Evolutionary conservation across 2,329 filamentous ascomycete genomes (phyloP).

Genomic region (Xylariaceae sp.): DNA sequence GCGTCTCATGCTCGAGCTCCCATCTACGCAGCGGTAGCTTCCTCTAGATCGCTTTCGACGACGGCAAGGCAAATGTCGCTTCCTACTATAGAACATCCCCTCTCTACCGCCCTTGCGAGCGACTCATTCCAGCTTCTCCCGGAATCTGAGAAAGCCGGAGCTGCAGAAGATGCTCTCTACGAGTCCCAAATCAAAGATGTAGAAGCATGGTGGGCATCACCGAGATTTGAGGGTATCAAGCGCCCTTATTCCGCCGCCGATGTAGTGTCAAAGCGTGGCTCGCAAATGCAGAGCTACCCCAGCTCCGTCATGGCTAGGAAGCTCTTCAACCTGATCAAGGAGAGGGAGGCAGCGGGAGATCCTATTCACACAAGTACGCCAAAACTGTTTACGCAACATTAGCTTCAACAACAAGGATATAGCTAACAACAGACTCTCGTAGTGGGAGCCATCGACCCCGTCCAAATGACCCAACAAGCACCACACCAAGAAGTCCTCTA

Average conservation of each 20-base stretch:
- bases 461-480: conserved; percentile 99
- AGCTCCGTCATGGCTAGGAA: conserved; percentile 95
- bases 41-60: conserved; percentile 37
- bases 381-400: neutral
- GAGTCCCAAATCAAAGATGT: conserved; percentile 82
- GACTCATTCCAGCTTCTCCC: conserved; percentile 85
- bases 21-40: conserved; percentile 11
- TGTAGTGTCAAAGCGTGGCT: conserved; percentile 89
- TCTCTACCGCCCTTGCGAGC: conserved; percentile 60
- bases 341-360: conserved; percentile 73
- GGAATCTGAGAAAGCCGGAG: conserved; percentile 72
- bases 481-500: conserved; percentile 95
- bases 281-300: conserved; percentile 81
- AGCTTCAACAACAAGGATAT: neutral
- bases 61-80: conserved; percentile 51
- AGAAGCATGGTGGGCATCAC: conserved; percentile 84
- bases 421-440: conserved; percentile 4
- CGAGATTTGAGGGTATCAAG: conserved; percentile 85
- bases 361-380: conserved; percentile 87
- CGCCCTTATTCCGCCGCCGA: conserved; percentile 87
- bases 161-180: conserved; percentile 81
- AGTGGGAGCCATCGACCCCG: conserved; percentile 98
- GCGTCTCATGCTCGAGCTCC: conserved; percentile 19
- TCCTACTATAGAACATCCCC: conserved; percentile 56
- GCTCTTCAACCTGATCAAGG: conserved; percentile 82